Percentiles rank a stretch among this genome's conserved stretches.
Evolutionary conservation across 495 filamentous ascomycete species (phyloP).

Genomic region (Pseudevernia furfuracea): DNA sequence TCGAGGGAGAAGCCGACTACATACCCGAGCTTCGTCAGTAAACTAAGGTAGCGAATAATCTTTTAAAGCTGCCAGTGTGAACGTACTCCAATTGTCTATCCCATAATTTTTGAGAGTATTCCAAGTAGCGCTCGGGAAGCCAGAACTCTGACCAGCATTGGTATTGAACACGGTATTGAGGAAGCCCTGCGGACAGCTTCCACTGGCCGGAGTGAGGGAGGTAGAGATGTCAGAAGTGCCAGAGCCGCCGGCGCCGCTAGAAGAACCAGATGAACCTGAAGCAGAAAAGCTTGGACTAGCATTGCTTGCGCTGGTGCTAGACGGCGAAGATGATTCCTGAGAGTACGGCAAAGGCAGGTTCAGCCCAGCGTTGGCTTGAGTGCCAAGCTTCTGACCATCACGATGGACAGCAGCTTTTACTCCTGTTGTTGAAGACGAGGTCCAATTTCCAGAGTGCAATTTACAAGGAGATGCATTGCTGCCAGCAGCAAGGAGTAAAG

Average conservation of each 20-base stretch:
- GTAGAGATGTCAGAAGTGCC: not conserved
- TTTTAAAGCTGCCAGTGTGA: not conserved
- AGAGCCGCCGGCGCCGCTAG: not conserved
- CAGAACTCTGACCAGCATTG: slow-evolving; percentile 12
- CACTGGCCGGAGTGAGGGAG: not conserved
- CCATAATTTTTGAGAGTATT: slow-evolving; percentile 18
- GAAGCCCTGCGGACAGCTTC: slow-evolving; percentile 20
- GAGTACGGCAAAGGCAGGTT: not conserved
- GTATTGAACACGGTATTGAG: slow-evolving; percentile 27
- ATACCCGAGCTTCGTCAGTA: slow-evolving; percentile 3
- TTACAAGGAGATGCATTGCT: slow-evolving; percentile 19
- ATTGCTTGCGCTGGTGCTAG: not conserved
- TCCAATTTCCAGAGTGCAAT: not conserved
- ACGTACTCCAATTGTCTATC: slow-evolving; percentile 21
- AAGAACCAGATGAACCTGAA: not conserved
- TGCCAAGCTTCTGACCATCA: not conserved
- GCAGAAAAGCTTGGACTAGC: not conserved
- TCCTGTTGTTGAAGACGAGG: not conserved
- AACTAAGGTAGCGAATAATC: not conserved
- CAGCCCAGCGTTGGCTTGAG: not conserved
- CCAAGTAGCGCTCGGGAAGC: slow-evolving; percentile 23
- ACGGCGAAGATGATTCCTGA: not conserved
- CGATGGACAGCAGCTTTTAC: not conserved
- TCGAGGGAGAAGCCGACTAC: slow-evolving; percentile 24
- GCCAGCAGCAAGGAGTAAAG: slow-evolving; percentile 15